Evolutionary conservation across 225 moss, liverwort and hornwort species (phyloP).

Genomic region (Rhytidiadelphus loreus): DNA sequence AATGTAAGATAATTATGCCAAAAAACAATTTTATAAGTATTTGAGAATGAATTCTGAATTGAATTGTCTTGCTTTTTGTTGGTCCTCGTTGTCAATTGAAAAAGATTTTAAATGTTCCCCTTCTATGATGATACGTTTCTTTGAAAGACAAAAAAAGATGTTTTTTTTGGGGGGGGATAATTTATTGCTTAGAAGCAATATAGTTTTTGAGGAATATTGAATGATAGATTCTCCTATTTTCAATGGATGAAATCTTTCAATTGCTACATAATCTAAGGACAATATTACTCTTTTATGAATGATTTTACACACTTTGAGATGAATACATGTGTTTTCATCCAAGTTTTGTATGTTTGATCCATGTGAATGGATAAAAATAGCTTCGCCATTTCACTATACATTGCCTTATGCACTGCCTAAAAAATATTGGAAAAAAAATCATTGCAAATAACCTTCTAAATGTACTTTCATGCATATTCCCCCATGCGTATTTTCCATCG

Average conservation of each 20-base stretch:
- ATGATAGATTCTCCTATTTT: not conserved
- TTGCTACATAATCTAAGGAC: not conserved
- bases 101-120: not conserved
- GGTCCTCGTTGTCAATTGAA: not conserved
- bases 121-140: rapidly evolving
- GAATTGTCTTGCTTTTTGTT: not conserved
- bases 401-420: rapidly evolving
- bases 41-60: not conserved
- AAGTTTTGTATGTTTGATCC: not conserved
- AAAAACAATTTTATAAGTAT: not conserved
- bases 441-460: rapidly evolving
- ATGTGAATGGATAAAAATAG: not conserved
- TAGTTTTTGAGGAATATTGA: not conserved
- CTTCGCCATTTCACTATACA: not conserved
- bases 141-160: rapidly evolving
- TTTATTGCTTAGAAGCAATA: rapidly evolving
- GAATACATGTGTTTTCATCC: not conserved
- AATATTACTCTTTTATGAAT: rapidly evolving
- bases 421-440: not conserved
- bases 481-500: too few relatives aligned
- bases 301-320: rapidly evolving
- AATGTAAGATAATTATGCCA: not conserved
- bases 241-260: not conserved
- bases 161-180: rapidly evolving
- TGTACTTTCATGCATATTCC: rapidly evolving